Base-by-base conservation (phyloP, 169 alveolate genomes). In the Plasmodium fragile region DNA sequence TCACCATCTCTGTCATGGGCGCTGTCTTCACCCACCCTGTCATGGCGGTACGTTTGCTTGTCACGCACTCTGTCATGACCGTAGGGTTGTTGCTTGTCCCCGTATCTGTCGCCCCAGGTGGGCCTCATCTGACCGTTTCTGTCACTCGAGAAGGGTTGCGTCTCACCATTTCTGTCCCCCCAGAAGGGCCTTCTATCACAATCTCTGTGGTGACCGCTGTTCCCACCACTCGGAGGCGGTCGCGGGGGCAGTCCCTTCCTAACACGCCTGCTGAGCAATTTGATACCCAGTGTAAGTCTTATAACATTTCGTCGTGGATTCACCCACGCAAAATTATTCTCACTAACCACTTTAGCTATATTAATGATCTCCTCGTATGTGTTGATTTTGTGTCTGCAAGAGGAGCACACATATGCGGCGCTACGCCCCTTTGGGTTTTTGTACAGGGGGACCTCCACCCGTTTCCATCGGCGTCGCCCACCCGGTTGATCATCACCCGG, bases 291-390 rank as follows among this genome's bases (percentile, higher is more conserved):
- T 25, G 22, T 8, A 0, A 28, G 13, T 8, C 30, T n/a, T 34
- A 73, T 34, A 6, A 41, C 16, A 18, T 85, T 73, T 30, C 70
- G 75, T 36, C n/a, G 55, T 52, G 80, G 59, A 49, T 75, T 85
- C 32, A 73, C 30, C 25, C 22, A n/a, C 28, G 85, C 73, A 69
- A 73, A 85, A 30, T 52, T 55, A 41, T 85, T 85, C 70, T 52
- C 39, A 49, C 82, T 85, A n/a, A 28, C 85, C 4, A 85, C 25
- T 53, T 43, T 73, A 4, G 80, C 85, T 73, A 85, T 85, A 32
- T 85, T 85, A 39, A 75, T 69, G 10, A 85, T 85, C 69, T 85
- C 93, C 25, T 85, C 85, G 45, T 75, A 73, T 18, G 32, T 83
- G 34, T 83, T 30, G 34, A 43, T 2, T 43, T 45, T 25, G 3